Percentiles rank a stretch among this genome's conserved stretches.
phyloP scores from a whole-genome alignment of 1,284 basidiomycete species.

The Papiliotrema fonsecae region DNA sequence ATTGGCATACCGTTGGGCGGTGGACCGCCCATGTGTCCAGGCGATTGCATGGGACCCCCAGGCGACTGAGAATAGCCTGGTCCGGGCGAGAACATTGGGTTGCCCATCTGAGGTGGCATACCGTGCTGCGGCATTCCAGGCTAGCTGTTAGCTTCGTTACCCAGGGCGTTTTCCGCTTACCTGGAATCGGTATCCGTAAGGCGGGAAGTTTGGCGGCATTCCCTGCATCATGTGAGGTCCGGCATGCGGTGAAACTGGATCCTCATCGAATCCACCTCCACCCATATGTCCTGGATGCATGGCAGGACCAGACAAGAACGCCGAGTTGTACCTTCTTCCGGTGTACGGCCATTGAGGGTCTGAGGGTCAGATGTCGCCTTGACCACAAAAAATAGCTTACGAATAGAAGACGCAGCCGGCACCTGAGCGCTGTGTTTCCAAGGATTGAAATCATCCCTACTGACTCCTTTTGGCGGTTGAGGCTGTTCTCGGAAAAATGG shows the following conservation, averaged over 20 bases:
- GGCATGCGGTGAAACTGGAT: slow-evolving; percentile 11
- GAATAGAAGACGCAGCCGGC: slow-evolving; percentile 63
- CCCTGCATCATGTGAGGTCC: slow-evolving; percentile 22
- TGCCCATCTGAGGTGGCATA: slow-evolving; percentile 21
- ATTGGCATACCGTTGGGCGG: slow-evolving; percentile 35
- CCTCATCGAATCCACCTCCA: slow-evolving; percentile 24
- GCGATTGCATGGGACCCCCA: slow-evolving; percentile 11
- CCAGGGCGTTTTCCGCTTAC: slow-evolving; percentile 10
- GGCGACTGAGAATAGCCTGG: slow-evolving; percentile 26
- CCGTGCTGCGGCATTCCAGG: slow-evolving; percentile 30
- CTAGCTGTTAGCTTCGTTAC: slow-evolving; percentile 8
- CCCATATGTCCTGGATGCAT: slow-evolving; percentile 13
- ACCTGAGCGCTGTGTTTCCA: slow-evolving; percentile 72
- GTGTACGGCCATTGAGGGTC: slow-evolving; percentile 78
- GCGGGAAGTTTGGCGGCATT: slow-evolving; percentile 30
- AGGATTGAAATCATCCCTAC: slow-evolving; percentile 90
- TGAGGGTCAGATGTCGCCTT: slow-evolving; percentile 36
- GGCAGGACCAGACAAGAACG: slow-evolving; percentile 51
- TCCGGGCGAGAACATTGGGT: slow-evolving; percentile 38
- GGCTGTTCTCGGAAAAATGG: slow-evolving; percentile 79
- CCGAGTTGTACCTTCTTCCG: slow-evolving; percentile 70
- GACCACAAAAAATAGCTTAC: slow-evolving; percentile 52
- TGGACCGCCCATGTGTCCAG: slow-evolving; percentile 20
- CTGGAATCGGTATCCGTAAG: slow-evolving; percentile 30
- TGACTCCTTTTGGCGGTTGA: slow-evolving; percentile 68